Base-by-base conservation (phyloP, 352 stramenopile genomes). In the Phytophthora pisi region DNA sequence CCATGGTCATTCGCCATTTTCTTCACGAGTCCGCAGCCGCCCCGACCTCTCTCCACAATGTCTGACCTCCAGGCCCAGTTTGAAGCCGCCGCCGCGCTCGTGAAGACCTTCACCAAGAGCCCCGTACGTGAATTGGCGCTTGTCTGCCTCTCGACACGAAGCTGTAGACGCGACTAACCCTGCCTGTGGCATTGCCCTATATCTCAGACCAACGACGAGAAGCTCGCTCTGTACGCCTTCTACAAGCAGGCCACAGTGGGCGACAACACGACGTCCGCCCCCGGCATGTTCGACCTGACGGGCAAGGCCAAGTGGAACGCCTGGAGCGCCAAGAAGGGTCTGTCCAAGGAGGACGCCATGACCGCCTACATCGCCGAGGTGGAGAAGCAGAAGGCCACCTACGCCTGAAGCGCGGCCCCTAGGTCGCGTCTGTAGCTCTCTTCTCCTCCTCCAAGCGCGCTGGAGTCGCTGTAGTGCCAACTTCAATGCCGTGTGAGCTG, bases 171-270 rank as follows among this genome's bases (percentile, higher is more conserved):
- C 9, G 47, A 60, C 59, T 61, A 36, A 64, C 40, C 20, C 1
- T 16, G 3, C 38, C 16, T 51, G 49, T 42, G 51, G 61, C 20
- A 43, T 57, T 18, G 50, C 40, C 40, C 34, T 24, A 66, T 23
- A 8, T 2, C 18, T 40, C 57, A 88, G 68, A 74, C 72, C n/a
- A 95, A 97, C 85, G 86, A 95, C 52, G 88, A 97, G 72, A 96
- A 97, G 84, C 87, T 97, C 62, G 75, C 79, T 24, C 72, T 97
- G 51, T 97, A 97, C 82, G 82, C 86, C n/a, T 82, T 86, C 70
- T 97, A 85, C 87, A 97, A 97, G 86, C 90, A 97, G 77, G 89
- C 88, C 49, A 97, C 86, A 10, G 71, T 92, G 24, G 90, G 90
- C 18, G 89, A 97, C 84, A 91, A 91, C 77, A 92, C 81, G 64